These are phyloP conservation scores for Penicillium desertorum DNA, from an alignment of 495 filamentous ascomycete species.

Conservation along the genomic window DNA sequence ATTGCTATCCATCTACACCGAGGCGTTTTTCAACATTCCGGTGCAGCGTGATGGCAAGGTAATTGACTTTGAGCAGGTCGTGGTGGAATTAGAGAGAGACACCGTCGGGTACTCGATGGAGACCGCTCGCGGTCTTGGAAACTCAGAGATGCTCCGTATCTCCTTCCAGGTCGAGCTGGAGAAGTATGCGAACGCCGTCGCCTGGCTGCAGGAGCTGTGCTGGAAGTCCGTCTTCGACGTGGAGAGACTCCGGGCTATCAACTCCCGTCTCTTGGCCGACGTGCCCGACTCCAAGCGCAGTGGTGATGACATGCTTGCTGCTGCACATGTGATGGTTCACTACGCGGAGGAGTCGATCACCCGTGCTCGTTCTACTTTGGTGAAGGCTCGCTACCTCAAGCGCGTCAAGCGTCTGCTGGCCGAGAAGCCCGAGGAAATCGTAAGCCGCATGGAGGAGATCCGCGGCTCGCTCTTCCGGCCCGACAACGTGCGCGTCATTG, in stretches of 20 bases:
- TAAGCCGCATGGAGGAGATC: slow-evolving; percentile 74
- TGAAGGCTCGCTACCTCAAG: slow-evolving; percentile 86
- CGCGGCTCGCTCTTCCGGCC: slow-evolving; percentile 70
- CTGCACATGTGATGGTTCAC: slow-evolving; percentile 81
- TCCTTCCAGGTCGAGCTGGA: slow-evolving; percentile 83
- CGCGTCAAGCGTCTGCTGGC: slow-evolving; percentile 75
- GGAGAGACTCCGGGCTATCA: slow-evolving; percentile 74
- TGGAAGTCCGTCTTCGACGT: slow-evolving; percentile 87
- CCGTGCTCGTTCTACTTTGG: slow-evolving; percentile 76
- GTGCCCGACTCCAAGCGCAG: slow-evolving; percentile 90
- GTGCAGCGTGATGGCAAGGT: slow-evolving; percentile 73
- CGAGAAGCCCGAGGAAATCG: slow-evolving; percentile 65
- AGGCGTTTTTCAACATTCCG: slow-evolving; percentile 92
- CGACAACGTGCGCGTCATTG: slow-evolving; percentile 78
- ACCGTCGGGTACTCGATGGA: slow-evolving; percentile 80
- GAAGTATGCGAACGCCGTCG: slow-evolving; percentile 78
- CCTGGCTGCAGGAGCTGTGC: slow-evolving; percentile 83
- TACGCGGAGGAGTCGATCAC: slow-evolving; percentile 68
- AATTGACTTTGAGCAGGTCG: slow-evolving; percentile 87
- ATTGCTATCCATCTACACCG: slow-evolving; percentile 76
- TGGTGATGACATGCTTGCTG: slow-evolving; percentile 64
- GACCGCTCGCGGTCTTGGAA: slow-evolving; percentile 62
- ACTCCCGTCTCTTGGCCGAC: slow-evolving; percentile 85
- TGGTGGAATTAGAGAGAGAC: slow-evolving; percentile 84
- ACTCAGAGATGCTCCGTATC: slow-evolving; percentile 76